Conservation (phyloP, 1,284 basidiomycete genomes). For the Ganoderma lingzhi region DNA sequence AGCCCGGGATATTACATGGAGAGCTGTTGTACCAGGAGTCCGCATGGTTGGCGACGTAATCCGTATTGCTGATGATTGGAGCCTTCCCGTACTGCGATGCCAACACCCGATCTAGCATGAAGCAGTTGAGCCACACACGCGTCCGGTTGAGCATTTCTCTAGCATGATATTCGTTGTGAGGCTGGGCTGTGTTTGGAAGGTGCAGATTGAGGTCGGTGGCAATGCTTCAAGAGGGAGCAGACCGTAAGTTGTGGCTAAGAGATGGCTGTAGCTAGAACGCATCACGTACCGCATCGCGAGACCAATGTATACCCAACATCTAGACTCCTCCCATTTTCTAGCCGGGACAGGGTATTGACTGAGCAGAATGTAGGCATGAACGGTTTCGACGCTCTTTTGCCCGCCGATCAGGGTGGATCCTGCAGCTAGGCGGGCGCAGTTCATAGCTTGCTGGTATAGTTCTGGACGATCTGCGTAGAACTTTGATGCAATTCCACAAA, state of each 20-base stretch:
- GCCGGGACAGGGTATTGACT: constrained; percentile 78
- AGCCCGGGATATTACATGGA: constrained; percentile 69
- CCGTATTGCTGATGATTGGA: constrained; percentile 76
- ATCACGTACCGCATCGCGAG: constrained; percentile 70
- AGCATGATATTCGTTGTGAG: constrained; percentile 75
- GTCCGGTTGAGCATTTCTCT: constrained; percentile 89
- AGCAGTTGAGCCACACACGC: constrained; percentile 88
- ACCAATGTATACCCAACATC: constrained; percentile 82
- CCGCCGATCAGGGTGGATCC: constrained; percentile 77
- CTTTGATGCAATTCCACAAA: constrained; percentile 81
- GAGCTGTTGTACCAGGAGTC: constrained; percentile 79
- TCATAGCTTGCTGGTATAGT: constrained; percentile 72
- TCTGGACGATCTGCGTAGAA: constrained; percentile 72
- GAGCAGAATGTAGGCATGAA: constrained; percentile 76
- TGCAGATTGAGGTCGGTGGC: constrained; percentile 88
- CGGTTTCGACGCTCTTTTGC: constrained; percentile 79
- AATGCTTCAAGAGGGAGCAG: constrained; percentile 51
- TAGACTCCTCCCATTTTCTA: constrained; percentile 81
- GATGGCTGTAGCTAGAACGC: background rate
- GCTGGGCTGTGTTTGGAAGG: constrained; percentile 72
- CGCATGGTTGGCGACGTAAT: constrained; percentile 79
- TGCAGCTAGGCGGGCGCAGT: constrained; percentile 76
- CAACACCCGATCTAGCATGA: constrained; percentile 84
- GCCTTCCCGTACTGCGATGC: constrained; percentile 87
- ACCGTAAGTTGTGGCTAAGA: background rate